Base-by-base conservation (phyloP, 805 yeast genomes). In the Geotrichum ghanense region DNA sequence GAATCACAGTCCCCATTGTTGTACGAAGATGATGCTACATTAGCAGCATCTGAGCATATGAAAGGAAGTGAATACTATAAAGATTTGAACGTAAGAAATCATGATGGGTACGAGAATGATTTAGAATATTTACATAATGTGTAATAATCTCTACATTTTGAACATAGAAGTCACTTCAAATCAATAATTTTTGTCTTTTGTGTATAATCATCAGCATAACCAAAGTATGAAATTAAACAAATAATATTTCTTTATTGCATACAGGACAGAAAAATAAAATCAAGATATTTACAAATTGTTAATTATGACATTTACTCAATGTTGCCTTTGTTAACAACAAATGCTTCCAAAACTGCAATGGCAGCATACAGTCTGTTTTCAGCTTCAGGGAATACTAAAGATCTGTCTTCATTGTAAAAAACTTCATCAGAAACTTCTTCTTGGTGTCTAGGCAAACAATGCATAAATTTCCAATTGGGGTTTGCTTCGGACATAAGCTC, bases 331-430 rank as follows among this genome's bases (percentile, higher is more conserved):
- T 87, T 84, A 44, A 83, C 73, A 4, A 92, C 95, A 63, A 90
- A 87, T 0, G 83, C 88, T 56, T 92, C 97, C 41, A 92, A 71
- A 1, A 80, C 95, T 10, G 97, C 89, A 70, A 92, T 84, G 23
- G 97, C 97, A 42, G 98, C 95, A 61, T 92, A 92, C 21, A 92
- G 68, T 65, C 98, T 76, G 68, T 92, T 92, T 69, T 92, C 98
- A 42, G 95, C 98, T 70, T 92, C 97, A 56, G 79, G 82, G 65
- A 92, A 92, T 2, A 92, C 98, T 48, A 92, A 67, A 2, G 96
- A 86, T 55, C 78, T 74, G 26, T 79, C 78, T n/a, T 39, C 42
- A 46, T 88, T 70, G 68, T 90, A 90, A 62, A 92, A 92, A 1
- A 92, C 92, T 41, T 83, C 95, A 63, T 92, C 98, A 34, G 79